Percentiles rank a stretch among this genome's conserved stretches.
Evolutionary conservation across 1,284 basidiomycete genomes (phyloP).

Genomic region (Ceratobasidium sp.): DNA sequence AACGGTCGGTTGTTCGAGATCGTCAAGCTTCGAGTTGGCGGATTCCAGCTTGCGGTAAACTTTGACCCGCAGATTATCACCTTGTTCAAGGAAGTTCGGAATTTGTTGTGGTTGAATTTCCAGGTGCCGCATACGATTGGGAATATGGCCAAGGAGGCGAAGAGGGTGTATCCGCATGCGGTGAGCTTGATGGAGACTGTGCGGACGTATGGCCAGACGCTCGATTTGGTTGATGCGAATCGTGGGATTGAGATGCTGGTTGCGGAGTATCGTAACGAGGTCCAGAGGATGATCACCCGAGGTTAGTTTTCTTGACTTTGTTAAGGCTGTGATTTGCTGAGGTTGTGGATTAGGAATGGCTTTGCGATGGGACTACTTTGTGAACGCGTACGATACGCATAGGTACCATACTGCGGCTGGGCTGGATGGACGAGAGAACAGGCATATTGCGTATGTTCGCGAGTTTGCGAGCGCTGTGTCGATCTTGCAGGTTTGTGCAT

Average conservation of each 20-base stretch:
- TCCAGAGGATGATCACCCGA: conserved; percentile 89
- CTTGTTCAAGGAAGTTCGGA: conserved; percentile 97
- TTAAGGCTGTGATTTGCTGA: background rate
- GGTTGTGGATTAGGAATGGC: conserved; percentile 75
- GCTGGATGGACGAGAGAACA: conserved; percentile 81
- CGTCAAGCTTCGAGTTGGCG: conserved; percentile 81
- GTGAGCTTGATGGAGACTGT: conserved; percentile 99
- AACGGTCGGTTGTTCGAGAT: conserved; percentile 98
- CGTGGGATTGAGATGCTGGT: conserved; percentile 93
- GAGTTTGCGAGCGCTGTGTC: conserved; percentile 95
- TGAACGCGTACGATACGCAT: conserved; percentile 88
- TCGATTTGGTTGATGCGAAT: conserved; percentile 89
- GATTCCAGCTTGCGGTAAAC: conserved; percentile 92
- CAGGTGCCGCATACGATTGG: conserved; percentile 94
- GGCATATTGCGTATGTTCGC: conserved; percentile 93
- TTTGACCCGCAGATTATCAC: conserved; percentile 99
- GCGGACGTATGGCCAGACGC: conserved; percentile 93
- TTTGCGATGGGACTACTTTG: conserved; percentile 97
- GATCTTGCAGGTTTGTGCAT: conserved; percentile 74
- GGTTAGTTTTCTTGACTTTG: conserved; percentile 62
- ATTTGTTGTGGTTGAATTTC: conserved; percentile 95
- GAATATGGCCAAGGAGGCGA: conserved; percentile 98
- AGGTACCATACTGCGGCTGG: conserved; percentile 74
- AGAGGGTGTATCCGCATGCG: conserved; percentile 97
- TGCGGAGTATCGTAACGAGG: conserved; percentile 90